phyloP scores from a whole-genome alignment of 345 rosid species.

The Geranium rotundifolium region DNA sequence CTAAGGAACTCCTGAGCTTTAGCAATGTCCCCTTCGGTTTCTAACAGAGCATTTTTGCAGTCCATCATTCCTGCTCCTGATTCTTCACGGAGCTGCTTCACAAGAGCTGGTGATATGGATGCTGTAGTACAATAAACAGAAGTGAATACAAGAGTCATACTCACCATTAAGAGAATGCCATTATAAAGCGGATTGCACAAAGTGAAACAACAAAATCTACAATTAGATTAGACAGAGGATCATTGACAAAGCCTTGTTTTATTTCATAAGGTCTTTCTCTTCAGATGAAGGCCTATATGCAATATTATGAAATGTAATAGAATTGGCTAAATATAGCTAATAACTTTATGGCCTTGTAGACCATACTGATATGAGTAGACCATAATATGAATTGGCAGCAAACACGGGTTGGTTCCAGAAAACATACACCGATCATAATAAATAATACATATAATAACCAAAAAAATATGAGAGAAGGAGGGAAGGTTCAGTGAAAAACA shows the following conservation, averaged over 20 bases:
- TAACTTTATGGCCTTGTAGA: no score
- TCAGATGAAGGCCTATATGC: no score
- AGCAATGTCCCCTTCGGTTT: slow-evolving; percentile 66
- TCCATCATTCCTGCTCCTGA: slow-evolving; percentile 99
- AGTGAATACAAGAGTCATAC: neutral
- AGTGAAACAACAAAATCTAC: no score
- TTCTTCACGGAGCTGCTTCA: slow-evolving; percentile 95
- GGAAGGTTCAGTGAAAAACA: neutral
- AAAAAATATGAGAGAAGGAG: slow-evolving; percentile 1
- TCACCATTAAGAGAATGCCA: neutral
- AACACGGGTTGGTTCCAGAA: neutral
- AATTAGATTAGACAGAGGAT: no score
- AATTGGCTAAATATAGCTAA: no score
- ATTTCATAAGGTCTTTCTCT: no score
- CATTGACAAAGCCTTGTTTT: no score
- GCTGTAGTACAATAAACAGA: slow-evolving; percentile 20
- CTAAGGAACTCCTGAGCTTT: slow-evolving; percentile 92
- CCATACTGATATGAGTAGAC: no score
- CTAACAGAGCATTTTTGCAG: slow-evolving; percentile 82
- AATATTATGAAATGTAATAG: no score
- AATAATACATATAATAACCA: neutral
- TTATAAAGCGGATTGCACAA: no score
- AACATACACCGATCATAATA: neutral
- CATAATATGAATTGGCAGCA: neutral
- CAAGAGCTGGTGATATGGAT: slow-evolving; percentile 68